Conservation (phyloP, 371 early-diverging fungal genomes). For the Dinochytrium kinnereticum region DNA sequence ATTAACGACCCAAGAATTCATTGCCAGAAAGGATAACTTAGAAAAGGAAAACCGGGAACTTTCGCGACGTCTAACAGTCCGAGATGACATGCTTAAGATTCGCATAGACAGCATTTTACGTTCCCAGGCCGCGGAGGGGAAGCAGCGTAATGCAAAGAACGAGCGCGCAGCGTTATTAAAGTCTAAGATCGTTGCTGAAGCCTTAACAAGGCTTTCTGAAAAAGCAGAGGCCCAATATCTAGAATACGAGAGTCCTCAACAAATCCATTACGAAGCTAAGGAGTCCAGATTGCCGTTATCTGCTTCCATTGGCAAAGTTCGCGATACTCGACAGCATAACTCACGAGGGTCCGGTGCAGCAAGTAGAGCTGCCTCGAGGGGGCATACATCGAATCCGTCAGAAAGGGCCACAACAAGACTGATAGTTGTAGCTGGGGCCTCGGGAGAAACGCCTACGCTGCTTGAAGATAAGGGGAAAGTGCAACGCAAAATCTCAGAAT, state of each 20-base stretch:
- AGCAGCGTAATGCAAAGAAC: background rate
- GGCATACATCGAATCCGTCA: background rate
- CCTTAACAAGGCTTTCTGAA: background rate
- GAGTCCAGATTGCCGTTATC: too few relatives aligned
- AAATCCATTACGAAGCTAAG: too few relatives aligned
- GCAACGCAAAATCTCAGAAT: background rate
- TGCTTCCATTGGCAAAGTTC: background rate
- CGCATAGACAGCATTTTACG: slow-evolving; percentile 17
- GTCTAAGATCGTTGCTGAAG: background rate
- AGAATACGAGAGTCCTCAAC: too few relatives aligned
- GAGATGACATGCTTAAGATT: slow-evolving; percentile 43
- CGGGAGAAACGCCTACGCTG: background rate
- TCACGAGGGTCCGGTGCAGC: background rate
- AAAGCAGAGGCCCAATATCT: too few relatives aligned
- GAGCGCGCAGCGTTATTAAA: background rate
- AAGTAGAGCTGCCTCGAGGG: background rate
- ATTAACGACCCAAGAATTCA: slow-evolving; percentile 38
- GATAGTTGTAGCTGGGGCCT: background rate
- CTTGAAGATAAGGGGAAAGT: background rate
- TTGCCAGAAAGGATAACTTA: slow-evolving; percentile 41
- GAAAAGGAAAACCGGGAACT: slow-evolving; percentile 47
- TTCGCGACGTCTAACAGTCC: slow-evolving; percentile 39
- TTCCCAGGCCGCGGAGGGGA: background rate
- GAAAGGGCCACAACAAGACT: background rate
- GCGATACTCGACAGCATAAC: background rate